Percentiles rank a stretch among this genome's conserved stretches.
phyloP scores from a whole-genome alignment of 257 asterid species.

The Henckelia pumila region DNA sequence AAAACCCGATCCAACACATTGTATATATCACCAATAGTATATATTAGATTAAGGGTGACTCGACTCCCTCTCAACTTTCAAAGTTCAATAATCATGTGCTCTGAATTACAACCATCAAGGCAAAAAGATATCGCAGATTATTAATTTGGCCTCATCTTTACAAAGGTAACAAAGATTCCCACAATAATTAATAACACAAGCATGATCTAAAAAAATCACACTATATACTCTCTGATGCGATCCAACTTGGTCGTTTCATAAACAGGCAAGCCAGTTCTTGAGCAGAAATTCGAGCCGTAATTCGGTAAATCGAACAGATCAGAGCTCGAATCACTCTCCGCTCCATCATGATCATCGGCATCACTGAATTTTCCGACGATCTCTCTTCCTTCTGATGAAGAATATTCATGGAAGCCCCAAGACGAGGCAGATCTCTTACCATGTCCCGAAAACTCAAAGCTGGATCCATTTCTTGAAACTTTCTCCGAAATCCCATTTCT shows the following conservation, averaged over 20 bases:
- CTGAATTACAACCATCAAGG: not conserved
- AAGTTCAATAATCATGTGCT: too few relatives aligned
- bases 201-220: not conserved
- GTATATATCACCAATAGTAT: too few relatives aligned
- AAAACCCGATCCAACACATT: too few relatives aligned
- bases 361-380: constrained; percentile 36
- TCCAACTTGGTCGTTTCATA: constrained; percentile 43
- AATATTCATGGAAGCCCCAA: constrained; percentile 28
- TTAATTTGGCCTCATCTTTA: too few relatives aligned
- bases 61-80: too few relatives aligned
- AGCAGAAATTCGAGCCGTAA: constrained; percentile 45
- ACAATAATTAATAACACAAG: not conserved
- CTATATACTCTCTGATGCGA: constrained; percentile 18
- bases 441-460: constrained; percentile 22
- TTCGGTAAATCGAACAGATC: constrained; percentile 86
- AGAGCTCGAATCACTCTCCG: constrained; percentile 78
- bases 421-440: constrained; percentile 20
- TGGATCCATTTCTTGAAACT: constrained; percentile 16
- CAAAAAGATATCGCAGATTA: not conserved
- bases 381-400: constrained; percentile 23
- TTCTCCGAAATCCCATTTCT: constrained; percentile 13
- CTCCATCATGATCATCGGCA: constrained; percentile 35
- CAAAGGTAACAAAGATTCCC: not conserved
- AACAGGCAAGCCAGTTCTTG: constrained; percentile 39
- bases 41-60: too few relatives aligned